Base-by-base conservation (phyloP, 169 alveolate species). In the Amoebophrya sp. region DNA sequence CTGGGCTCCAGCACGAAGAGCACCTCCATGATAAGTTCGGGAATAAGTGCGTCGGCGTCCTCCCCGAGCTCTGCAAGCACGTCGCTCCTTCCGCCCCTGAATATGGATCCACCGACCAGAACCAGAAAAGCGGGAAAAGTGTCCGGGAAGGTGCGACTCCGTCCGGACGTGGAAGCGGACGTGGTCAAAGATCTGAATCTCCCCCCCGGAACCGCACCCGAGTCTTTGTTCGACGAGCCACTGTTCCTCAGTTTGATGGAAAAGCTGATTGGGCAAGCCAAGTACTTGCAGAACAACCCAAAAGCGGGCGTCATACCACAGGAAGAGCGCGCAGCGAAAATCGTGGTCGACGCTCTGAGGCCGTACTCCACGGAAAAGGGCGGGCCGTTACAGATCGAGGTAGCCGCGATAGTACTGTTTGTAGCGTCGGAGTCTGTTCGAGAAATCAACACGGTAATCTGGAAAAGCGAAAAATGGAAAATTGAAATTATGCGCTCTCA, bases 251-350 rank as follows among this genome's bases (percentile, higher is more conserved):
- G 0, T 0, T 25, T 66, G 35, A 66, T 66, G 83, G 83, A 66
- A 25, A 66, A 66, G 32, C 83, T 66, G 39, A 7, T 66, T n/a
- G 35, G 35, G 35, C 38, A 66, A n/a, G 12, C 83, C 7, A 66
- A 66, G 18, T 66, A 66, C 83, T 25, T 66, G 32, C 83, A 66
- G 83, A 66, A 66, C 35, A 66, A 66, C 83, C 83, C 83, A 25
- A 7, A 25, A 2, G 83, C 35, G 18, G 83, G 83, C 83, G 83
- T 66, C 2, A n/a, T 66, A 1, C 83, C 83, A 66, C 32, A 66
- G 35, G 83, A 66, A 66, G 83, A 66, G 35, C 83, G 83, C 38
- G 83, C 83, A 25, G 83, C 83, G 83, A 66, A 66, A 25, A 66
- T 66, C 32, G 83, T 66, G 32, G 18, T 66, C 32, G 83, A 66